These are phyloP conservation scores for Tremellales sp. DNA, from an alignment of 1,284 basidiomycete species.

Conservation along the genomic window DNA sequence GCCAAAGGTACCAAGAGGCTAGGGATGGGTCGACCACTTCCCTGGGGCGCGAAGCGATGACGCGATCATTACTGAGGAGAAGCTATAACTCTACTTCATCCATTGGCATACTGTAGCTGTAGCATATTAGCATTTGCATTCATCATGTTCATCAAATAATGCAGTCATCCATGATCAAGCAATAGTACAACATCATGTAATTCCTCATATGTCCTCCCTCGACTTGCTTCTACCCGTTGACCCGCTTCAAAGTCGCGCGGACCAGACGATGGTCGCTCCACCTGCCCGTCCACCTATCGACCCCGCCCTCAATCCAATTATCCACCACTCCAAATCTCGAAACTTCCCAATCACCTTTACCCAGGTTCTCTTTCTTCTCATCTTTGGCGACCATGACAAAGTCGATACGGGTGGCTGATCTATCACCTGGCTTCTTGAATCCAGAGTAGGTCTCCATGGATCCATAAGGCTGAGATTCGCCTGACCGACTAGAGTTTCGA, in stretches of 20 bases:
- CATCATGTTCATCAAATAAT: neutral
- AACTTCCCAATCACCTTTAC: slow-evolving; percentile 25
- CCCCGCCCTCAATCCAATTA: slow-evolving; percentile 39
- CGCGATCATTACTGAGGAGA: neutral
- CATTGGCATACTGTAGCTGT: too few species aligned
- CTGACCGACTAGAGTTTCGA: slow-evolving; percentile 2
- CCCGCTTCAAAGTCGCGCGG: slow-evolving; percentile 12
- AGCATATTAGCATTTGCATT: too few species aligned
- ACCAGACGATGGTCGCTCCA: slow-evolving; percentile 46
- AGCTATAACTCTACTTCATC: too few species aligned
- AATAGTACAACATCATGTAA: neutral
- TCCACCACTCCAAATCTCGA: slow-evolving; percentile 35
- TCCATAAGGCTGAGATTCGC: slow-evolving; percentile 33
- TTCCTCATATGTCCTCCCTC: neutral
- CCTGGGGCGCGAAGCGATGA: slow-evolving; percentile 32
- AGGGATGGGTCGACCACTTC: slow-evolving; percentile 45
- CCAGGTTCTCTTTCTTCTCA: neutral
- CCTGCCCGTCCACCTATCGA: slow-evolving; percentile 33
- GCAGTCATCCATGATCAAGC: neutral
- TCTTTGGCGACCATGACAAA: slow-evolving; percentile 34
- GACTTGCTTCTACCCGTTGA: neutral
- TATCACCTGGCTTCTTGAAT: slow-evolving; percentile 26
- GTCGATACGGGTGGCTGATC: slow-evolving; percentile 33
- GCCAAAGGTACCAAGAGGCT: slow-evolving; percentile 38
- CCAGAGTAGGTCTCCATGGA: slow-evolving; percentile 36